These are phyloP conservation scores for Penicillium turbatum DNA, from an alignment of 495 filamentous ascomycete species.

Conservation along the genomic window DNA sequence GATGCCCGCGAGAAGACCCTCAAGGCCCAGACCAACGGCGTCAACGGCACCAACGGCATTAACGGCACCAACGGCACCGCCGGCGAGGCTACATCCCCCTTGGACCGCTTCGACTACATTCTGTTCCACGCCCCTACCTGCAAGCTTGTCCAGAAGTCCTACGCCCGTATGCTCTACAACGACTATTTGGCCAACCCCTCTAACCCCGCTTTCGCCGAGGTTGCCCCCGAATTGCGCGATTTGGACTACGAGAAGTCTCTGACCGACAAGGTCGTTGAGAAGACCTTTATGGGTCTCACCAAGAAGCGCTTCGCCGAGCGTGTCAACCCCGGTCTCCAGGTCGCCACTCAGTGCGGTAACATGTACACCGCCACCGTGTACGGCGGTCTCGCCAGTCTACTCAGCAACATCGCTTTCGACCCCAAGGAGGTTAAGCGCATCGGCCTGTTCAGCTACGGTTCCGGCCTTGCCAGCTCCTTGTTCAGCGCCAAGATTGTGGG, in stretches of 20 bases:
- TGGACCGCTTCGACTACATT: slow-evolving; percentile 95
- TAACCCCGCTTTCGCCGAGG: slow-evolving; percentile 74
- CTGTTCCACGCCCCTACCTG: slow-evolving; percentile 95
- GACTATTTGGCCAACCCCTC: slow-evolving; percentile 81
- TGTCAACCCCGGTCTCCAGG: slow-evolving; percentile 77
- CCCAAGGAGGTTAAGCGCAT: slow-evolving; percentile 79
- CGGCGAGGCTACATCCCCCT: slow-evolving; percentile 55
- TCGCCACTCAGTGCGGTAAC: slow-evolving; percentile 94
- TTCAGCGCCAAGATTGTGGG: slow-evolving; percentile 84
- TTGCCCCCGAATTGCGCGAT: slow-evolving; percentile 79
- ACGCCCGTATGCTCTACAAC: slow-evolving; percentile 93
- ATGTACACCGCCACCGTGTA: slow-evolving; percentile 98
- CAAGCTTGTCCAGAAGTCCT: slow-evolving; percentile 96
- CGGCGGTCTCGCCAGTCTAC: slow-evolving; percentile 71
- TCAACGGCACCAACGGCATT: slow-evolving; percentile 54
- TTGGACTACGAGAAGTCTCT: slow-evolving; percentile 82
- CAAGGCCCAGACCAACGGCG: slow-evolving; percentile 60
- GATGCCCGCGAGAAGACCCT: slow-evolving; percentile 73
- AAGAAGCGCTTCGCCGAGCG: slow-evolving; percentile 95
- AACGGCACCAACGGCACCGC: slow-evolving; percentile 52
- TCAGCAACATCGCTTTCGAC: slow-evolving; percentile 67
- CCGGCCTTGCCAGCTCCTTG: slow-evolving; percentile 83
- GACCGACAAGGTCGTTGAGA: slow-evolving; percentile 91
- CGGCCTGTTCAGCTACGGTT: slow-evolving; percentile 92
- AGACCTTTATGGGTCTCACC: slow-evolving; percentile 89